Evolutionary conservation across 345 rosid species (phyloP).

Genomic region (Camelina laxa): DNA sequence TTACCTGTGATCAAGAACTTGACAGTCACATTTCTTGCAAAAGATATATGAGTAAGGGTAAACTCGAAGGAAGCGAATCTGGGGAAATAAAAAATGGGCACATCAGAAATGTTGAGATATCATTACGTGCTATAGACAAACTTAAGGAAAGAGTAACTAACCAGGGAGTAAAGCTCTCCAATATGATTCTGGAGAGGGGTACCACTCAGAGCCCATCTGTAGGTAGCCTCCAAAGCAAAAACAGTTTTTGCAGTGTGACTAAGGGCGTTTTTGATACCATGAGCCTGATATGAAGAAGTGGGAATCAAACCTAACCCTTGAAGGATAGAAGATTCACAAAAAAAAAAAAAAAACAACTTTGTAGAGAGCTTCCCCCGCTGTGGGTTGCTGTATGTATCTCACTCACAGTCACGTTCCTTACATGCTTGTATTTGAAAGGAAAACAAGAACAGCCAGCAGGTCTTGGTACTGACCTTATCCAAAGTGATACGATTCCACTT

Average conservation of each 20-base stretch:
- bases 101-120: constrained; percentile 30
- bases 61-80: constrained; percentile 92
- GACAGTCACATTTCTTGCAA: constrained; percentile 94
- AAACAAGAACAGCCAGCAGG: background rate
- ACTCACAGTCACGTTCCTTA: no score
- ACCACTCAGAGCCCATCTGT: constrained; percentile 96
- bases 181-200: constrained; percentile 99
- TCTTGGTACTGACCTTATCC: constrained; percentile 70
- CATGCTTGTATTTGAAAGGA: no score
- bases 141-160: constrained; percentile 46
- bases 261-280: no score
- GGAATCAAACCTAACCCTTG: no score
- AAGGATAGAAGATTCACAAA: no score
- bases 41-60: constrained; percentile 90
- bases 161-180: constrained; percentile 96
- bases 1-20: constrained; percentile 84
- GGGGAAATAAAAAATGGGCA: constrained; percentile 36
- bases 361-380: no score
- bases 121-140: constrained; percentile 16
- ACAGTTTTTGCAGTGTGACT: constrained; percentile 80
- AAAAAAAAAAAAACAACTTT: no score
- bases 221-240: constrained; percentile 79
- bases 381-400: no score
- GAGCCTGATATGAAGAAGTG: no score
- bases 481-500: constrained; percentile 82